Conservation (phyloP, 2,329 filamentous ascomycete species). For the Exophiala mesophila region DNA sequence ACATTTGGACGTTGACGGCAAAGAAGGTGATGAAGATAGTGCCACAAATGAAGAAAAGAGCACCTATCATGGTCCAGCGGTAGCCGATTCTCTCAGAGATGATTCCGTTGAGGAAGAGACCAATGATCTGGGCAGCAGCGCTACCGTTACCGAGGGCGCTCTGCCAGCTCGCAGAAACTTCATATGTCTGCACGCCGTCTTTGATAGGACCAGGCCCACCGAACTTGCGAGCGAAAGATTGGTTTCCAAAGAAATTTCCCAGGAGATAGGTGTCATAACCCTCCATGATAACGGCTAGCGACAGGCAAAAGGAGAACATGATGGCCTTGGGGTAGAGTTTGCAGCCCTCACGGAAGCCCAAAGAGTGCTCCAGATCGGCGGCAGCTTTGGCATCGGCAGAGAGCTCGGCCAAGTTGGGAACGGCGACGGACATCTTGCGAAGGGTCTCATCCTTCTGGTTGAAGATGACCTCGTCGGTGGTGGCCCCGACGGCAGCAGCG, state of each 20-base stretch:
- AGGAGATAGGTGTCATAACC: slow-evolving; percentile 28
- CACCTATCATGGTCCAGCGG: slow-evolving; percentile 28
- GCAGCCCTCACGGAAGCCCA: slow-evolving; percentile 60
- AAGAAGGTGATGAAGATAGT: slow-evolving; percentile 40
- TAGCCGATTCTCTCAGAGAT: slow-evolving; percentile 44
- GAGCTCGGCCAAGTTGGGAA: slow-evolving; percentile 26
- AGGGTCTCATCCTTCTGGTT: slow-evolving; percentile 27
- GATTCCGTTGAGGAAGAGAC: slow-evolving; percentile 26
- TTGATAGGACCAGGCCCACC: slow-evolving; percentile 16
- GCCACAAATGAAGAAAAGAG: slow-evolving; percentile 26
- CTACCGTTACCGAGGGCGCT: slow-evolving; percentile 37
- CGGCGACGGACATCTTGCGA: slow-evolving; percentile 27
- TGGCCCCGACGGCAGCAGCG: slow-evolving; percentile 16
- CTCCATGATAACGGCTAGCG: slow-evolving; percentile 27
- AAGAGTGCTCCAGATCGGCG: slow-evolving; percentile 22
- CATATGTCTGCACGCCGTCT: slow-evolving; percentile 21
- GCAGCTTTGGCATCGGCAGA: slow-evolving; percentile 24
- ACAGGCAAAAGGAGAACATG: slow-evolving; percentile 23
- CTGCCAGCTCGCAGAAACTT: slow-evolving; percentile 37
- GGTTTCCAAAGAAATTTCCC: slow-evolving; percentile 26
- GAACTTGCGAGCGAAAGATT: slow-evolving; percentile 23
- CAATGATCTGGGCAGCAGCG: slow-evolving; percentile 26
- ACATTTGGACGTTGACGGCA: slow-evolving; percentile 32
- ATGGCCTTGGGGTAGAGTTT: slow-evolving; percentile 69
- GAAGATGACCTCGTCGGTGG: slow-evolving; percentile 21